Evolutionary conservation across 108 stramenopile species (phyloP), one percentile per base, ranked within the genome.

Genomic region (Cyclotella atomus): DNA sequence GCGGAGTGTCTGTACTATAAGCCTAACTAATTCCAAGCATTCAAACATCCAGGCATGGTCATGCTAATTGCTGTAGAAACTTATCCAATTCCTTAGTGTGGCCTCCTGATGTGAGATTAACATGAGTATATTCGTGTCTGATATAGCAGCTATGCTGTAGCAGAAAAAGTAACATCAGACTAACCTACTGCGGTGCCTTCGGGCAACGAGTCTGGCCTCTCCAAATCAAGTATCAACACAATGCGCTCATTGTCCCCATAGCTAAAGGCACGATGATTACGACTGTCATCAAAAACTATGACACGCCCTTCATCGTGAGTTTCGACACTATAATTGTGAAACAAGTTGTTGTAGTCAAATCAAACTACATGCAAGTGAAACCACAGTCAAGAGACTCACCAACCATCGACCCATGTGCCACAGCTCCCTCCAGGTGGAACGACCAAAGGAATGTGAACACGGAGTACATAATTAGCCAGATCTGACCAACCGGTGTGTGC

Each of bases 341-440:
- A 57, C 29, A 30, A 57, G 20, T 7, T 41, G 38, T 41, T 41
- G 38, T 12, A 41, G n/a, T n/a, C n/a, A n/a, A n/a, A n/a, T n/a
- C n/a, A n/a, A n/a, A n/a, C n/a, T n/a, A n/a, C n/a, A n/a, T n/a
- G n/a, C n/a, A n/a, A n/a, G n/a, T n/a, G n/a, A n/a, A n/a, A n/a
- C n/a, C n/a, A n/a, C n/a, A 7, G 38, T 7, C 38, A 41, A 41
- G 12, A 41, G 38, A 32, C 56, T 57, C 28, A 57, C 56, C 95
- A 94, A 21, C 95, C 97, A 70, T 99, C 97, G 5, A 99, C 98
- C 96, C 95, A 96, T 20, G 93, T 85, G 10, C 98, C 98, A 80
- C 97, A 99, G 33, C 84, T 61, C 23, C 81, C 82, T 29, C 76
- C 77, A 15, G 36, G 19, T 27, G 98, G 98, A 24, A 98, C 91